Evolutionary conservation across 129 eudicot genomes (phyloP).

Genomic region (Flaveria bidentis): DNA sequence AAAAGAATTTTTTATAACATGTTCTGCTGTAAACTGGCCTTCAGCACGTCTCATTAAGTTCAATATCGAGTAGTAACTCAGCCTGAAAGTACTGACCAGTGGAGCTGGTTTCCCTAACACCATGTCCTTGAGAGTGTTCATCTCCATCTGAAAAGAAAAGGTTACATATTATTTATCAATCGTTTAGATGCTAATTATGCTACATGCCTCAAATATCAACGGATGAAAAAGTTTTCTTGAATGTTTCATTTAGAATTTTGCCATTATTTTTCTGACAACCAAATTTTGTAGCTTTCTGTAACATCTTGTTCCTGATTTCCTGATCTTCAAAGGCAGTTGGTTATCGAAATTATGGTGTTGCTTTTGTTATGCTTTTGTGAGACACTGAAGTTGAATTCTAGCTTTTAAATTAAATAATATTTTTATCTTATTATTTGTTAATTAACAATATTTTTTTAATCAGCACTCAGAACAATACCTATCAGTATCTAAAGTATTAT

Average conservation of each 20-base stretch:
- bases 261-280: background rate
- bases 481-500: background rate
- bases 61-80: conserved; percentile 94
- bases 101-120: conserved; percentile 97
- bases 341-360: background rate
- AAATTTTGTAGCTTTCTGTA: background rate
- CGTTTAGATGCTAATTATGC: background rate
- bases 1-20: conserved; percentile 89
- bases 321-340: background rate
- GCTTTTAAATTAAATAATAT: background rate
- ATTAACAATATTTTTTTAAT: background rate
- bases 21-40: conserved; percentile 98
- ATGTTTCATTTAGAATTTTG: background rate
- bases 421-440: background rate
- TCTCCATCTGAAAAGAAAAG: conserved; percentile 71
- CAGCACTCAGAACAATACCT: background rate
- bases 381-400: background rate
- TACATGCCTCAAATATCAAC: background rate
- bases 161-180: background rate
- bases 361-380: background rate
- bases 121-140: conserved; percentile 92
- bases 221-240: conserved; percentile 4
- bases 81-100: conserved; percentile 89
- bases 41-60: conserved; percentile 98
- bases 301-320: background rate